A percentile compares a stretch with the other conserved stretches of the same genome.
Evolutionary conservation across 768 basidiomycete genomes (phyloP).

Genomic region (Boletus rubescentipes): DNA sequence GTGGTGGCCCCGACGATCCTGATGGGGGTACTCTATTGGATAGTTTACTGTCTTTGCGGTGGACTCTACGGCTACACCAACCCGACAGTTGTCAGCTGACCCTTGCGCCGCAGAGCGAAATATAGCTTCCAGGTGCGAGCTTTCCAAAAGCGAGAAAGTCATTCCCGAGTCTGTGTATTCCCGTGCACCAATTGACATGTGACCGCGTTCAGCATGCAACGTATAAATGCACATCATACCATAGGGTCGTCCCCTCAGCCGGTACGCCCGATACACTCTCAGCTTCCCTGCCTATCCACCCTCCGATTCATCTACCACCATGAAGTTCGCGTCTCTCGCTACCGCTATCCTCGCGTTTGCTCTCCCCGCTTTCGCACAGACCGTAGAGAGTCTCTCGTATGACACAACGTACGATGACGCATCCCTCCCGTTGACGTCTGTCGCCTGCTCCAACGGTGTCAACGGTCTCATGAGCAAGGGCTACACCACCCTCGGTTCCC

Average conservation of each 20-base stretch:
- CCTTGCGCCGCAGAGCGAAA: background rate
- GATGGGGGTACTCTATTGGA: no score
- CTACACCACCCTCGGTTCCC: constrained; percentile 33
- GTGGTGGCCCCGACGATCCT: background rate
- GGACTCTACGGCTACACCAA: background rate
- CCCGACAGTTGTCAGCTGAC: constrained; percentile 10
- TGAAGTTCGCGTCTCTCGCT: constrained; percentile 26
- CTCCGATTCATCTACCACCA: background rate
- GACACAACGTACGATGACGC: constrained; percentile 33
- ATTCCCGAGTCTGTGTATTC: background rate
- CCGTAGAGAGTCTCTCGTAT: constrained; percentile 23
- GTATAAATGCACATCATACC: constrained; percentile 15
- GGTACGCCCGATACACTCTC: background rate
- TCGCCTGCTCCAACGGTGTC: constrained; percentile 35
- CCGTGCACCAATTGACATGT: background rate
- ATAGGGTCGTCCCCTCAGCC: background rate
- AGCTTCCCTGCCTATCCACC: background rate
- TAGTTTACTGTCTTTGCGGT: background rate
- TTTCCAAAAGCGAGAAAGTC: background rate
- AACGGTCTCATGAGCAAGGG: constrained; percentile 32
- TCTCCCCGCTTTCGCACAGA: constrained; percentile 19
- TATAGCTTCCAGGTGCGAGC: background rate
- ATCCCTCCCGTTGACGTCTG: constrained; percentile 8
- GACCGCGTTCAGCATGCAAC: background rate
- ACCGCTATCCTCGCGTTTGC: constrained; percentile 11